These are phyloP conservation scores for Pholiota adiposa DNA, from an alignment of 1,284 basidiomycete genomes.

Conservation along the genomic window DNA sequence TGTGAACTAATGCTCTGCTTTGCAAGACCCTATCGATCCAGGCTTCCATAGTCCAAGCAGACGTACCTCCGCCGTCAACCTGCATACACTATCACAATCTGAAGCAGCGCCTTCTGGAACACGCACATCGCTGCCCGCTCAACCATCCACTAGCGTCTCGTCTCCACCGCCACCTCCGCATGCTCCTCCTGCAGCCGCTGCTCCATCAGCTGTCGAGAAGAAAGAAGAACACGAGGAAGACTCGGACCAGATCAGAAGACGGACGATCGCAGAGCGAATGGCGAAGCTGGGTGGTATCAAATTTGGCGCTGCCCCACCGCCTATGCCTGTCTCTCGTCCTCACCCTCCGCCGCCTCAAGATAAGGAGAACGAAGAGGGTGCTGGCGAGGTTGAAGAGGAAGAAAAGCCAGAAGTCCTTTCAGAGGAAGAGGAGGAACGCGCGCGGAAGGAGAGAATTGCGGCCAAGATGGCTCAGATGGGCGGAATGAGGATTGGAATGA, in stretches of 20 bases:
- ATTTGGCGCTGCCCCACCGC: conserved; percentile 67
- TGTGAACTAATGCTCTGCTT: background rate
- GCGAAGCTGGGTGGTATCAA: conserved; percentile 75
- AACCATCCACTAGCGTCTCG: conserved; percentile 9
- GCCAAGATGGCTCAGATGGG: conserved; percentile 74
- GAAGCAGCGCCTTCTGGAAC: background rate
- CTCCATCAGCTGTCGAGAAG: conserved; percentile 10
- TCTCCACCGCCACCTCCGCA: conserved; percentile 22
- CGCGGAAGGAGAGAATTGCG: conserved; percentile 71
- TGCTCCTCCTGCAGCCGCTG: conserved; percentile 16
- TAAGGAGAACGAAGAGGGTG: conserved; percentile 38
- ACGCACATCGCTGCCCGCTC: conserved; percentile 6
- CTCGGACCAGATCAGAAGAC: conserved; percentile 51
- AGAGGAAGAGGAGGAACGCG: conserved; percentile 67
- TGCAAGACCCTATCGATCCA: conserved; percentile 70
- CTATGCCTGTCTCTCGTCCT: conserved; percentile 42
- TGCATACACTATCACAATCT: conserved; percentile 21
- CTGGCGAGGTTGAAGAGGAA: conserved; percentile 31
- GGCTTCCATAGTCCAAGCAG: conserved; percentile 55
- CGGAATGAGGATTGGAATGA: conserved; percentile 78
- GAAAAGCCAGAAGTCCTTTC: conserved; percentile 30
- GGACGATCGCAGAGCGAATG: conserved; percentile 79
- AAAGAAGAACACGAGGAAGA: conserved; percentile 43
- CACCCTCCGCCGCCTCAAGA: conserved; percentile 41
- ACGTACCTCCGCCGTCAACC: conserved; percentile 34